Evolutionary conservation across 2,329 filamentous ascomycete genomes (phyloP).

Genomic region (Stagonosporopsis vannaccii): DNA sequence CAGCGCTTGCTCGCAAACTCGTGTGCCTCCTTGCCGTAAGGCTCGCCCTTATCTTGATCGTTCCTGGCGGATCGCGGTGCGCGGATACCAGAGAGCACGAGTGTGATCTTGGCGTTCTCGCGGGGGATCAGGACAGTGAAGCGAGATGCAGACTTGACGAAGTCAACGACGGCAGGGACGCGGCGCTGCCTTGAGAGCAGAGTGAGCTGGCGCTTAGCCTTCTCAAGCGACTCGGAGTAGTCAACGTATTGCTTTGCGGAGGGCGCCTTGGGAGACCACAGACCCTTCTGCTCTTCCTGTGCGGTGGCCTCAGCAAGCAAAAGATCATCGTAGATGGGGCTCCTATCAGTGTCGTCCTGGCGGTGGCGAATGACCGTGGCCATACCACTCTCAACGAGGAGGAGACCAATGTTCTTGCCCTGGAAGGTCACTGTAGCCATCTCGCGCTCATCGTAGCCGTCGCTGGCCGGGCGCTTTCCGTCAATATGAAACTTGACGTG

Average conservation of each 20-base stretch:
- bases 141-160: constrained; percentile 94
- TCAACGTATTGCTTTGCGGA: constrained; percentile 85
- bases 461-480: constrained; percentile 85
- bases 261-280: constrained; percentile 91
- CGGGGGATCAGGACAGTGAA: constrained; percentile 92
- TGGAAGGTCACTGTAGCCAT: constrained; percentile 87
- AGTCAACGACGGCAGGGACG: constrained; percentile 92
- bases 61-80: constrained; percentile 86
- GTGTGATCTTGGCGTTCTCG: constrained; percentile 91
- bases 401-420: constrained; percentile 84
- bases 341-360: constrained; percentile 92
- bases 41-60: constrained; percentile 82
- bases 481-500: constrained; percentile 89
- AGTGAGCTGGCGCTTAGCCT: constrained; percentile 92
- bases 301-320: constrained; percentile 80
- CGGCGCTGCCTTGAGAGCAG: constrained; percentile 90
- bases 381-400: constrained; percentile 90
- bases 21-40: constrained; percentile 92
- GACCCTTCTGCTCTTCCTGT: constrained; percentile 87
- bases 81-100: constrained; percentile 92
- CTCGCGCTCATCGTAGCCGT: constrained; percentile 92
- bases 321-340: constrained; percentile 91
- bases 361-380: constrained; percentile 93
- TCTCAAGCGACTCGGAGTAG: constrained; percentile 90
- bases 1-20: constrained; percentile 88